Percentiles rank a stretch among this genome's conserved stretches.
phyloP scores from a whole-genome alignment of 495 filamentous ascomycete genomes.

The Neurospora tetrasperma region DNA sequence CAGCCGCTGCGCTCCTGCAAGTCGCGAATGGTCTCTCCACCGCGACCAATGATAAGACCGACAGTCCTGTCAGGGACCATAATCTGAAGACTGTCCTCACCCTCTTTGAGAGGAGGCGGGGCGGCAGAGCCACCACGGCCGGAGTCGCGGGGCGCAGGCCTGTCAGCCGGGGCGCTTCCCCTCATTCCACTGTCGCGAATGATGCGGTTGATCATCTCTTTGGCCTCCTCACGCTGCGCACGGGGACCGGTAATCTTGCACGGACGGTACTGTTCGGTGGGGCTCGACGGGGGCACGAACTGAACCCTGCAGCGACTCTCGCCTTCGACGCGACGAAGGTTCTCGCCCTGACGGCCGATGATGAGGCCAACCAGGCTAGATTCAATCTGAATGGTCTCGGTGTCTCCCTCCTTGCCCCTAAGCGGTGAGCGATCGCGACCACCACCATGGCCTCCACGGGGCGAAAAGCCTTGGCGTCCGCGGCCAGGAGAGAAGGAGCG shows the following conservation, averaged over 20 bases:
- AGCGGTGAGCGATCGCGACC: constrained; percentile 46
- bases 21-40: constrained; percentile 81
- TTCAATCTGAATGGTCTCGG: constrained; percentile 67
- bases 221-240: constrained; percentile 56
- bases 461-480: constrained; percentile 42
- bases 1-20: constrained; percentile 76
- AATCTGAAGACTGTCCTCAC: constrained; percentile 68
- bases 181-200: constrained; percentile 73
- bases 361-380: constrained; percentile 70
- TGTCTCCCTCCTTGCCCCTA: constrained; percentile 46
- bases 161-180: constrained; percentile 30
- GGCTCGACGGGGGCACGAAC: constrained; percentile 61
- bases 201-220: constrained; percentile 64
- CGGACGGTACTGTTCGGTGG: constrained; percentile 55
- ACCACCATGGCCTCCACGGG: constrained; percentile 27
- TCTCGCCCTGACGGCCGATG: constrained; percentile 76
- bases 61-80: constrained; percentile 87
- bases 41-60: constrained; percentile 74
- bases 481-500: constrained; percentile 51
- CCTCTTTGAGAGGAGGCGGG: constrained; percentile 47
- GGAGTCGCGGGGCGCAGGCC: constrained; percentile 11
- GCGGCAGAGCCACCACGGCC: constrained; percentile 16
- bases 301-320: constrained; percentile 70
- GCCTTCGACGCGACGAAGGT: constrained; percentile 63
- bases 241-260: constrained; percentile 69